phyloP scores from a whole-genome alignment of 139 green algal species.

The Chlorella vulgaris region DNA sequence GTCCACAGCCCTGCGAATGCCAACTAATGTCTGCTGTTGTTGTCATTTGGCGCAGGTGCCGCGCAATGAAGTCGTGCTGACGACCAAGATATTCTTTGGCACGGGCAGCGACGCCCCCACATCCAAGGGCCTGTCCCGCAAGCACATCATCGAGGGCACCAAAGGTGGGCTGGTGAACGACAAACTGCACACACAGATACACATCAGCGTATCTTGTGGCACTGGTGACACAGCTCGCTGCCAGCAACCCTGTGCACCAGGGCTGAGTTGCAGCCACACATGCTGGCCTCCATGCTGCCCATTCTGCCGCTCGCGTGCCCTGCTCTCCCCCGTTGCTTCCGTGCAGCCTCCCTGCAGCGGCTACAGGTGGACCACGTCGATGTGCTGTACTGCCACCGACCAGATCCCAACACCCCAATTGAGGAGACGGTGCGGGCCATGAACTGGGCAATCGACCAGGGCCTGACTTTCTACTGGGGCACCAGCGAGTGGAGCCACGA shows the following conservation, averaged over 20 bases:
- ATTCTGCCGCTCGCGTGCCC: no score
- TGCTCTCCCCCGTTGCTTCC: no score
- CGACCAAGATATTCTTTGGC: constrained; percentile 70
- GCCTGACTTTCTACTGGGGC: constrained; percentile 60
- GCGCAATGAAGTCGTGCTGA: constrained; percentile 73
- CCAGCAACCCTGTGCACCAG: neutral
- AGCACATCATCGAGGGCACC: constrained; percentile 89
- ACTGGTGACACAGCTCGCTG: neutral
- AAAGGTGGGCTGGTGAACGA: constrained; percentile 46
- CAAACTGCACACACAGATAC: no score
- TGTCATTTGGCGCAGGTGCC: no score
- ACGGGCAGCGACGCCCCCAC: constrained; percentile 58
- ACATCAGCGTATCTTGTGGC: no score
- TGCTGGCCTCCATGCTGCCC: no score
- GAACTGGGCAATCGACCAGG: constrained; percentile 70
- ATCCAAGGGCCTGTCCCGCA: constrained; percentile 78
- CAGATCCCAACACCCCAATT: constrained; percentile 78
- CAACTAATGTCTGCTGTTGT: no score
- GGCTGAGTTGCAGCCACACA: neutral
- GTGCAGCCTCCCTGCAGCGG: constrained; percentile 68
- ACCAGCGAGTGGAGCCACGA: constrained; percentile 80
- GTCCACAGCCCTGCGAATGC: no score
- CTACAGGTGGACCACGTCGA: constrained; percentile 88
- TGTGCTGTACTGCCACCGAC: constrained; percentile 82
- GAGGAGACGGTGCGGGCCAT: constrained; percentile 91